Base-by-base conservation (phyloP, 106 monocot species). In the Dendrobium huoshanense region DNA sequence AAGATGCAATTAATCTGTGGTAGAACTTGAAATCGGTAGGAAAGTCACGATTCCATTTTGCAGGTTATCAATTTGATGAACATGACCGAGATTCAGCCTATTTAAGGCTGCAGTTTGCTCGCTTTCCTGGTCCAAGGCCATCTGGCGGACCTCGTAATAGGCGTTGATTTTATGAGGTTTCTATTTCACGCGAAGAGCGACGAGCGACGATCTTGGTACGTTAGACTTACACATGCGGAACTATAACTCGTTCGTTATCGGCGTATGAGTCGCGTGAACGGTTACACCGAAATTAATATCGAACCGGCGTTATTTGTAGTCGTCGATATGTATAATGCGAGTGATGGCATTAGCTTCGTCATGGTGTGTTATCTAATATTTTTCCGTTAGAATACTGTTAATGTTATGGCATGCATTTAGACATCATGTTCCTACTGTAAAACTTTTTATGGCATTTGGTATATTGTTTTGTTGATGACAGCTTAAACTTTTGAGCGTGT, bases 21-120 rank as follows among this genome's bases (percentile, higher is more conserved):
- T 55, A 29, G 48, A 76, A 44, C 37, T 77, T n/a, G 49, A 41
- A 17, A 58, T 58, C 78, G 55, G 27, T 24, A 40, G 47, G 47
- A 22, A 51, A 67, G 61, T 78, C 75, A 74, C 85, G 73, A 49
- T 58, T 81, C 81, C 78, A 29, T 83, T 88, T 87, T 90, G 82
- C 87, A 90, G 90, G 90, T 83, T 90, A 90, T 85, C 87, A 80
- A 73, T 83, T 90, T 47, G 90, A 90, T 49, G 87, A 87, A 22
- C 87, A 80, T 55, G 90, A 90, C 24, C 80, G 80, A 73, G 87
- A 87, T 3, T 90, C 90, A 49, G 58, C 73, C 80, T 67, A 31
- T n/a, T 81, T 90, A 77, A 85, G 78, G 77, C 82, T 90, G 77
- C 87, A 90, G 54, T 90, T 85, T 55, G 87, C 89, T 80, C 87